These are phyloP conservation scores for Xylaria curta DNA, from an alignment of 495 filamentous ascomycete genomes.

Conservation along the genomic window DNA sequence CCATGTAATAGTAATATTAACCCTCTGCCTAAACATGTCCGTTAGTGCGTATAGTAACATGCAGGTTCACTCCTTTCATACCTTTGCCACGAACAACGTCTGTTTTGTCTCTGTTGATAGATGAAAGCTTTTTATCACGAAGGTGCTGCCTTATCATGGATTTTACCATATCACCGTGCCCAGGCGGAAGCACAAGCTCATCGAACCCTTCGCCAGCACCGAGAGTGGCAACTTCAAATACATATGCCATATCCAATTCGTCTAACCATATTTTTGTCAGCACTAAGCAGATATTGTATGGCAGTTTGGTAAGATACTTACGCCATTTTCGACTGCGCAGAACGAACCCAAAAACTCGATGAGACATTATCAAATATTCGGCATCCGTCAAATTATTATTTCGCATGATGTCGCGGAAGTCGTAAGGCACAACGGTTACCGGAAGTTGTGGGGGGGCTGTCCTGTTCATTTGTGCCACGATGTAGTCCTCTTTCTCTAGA, in stretches of 20 bases:
- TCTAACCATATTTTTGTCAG: neutral
- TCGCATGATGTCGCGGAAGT: neutral
- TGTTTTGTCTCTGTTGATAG: slow-evolving; percentile 35
- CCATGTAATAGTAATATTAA: slow-evolving; percentile 53
- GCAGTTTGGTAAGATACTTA: slow-evolving; percentile 25
- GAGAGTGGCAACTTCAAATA: neutral
- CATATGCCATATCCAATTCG: slow-evolving; percentile 1
- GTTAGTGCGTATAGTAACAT: neutral
- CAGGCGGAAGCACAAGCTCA: slow-evolving; percentile 43
- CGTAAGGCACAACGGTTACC: neutral
- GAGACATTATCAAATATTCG: slow-evolving; percentile 48
- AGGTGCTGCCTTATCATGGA: slow-evolving; percentile 51
- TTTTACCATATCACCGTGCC: slow-evolving; percentile 44
- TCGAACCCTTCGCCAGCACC: slow-evolving; percentile 37
- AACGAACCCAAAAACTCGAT: slow-evolving; percentile 51
- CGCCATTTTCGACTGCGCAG: slow-evolving; percentile 53
- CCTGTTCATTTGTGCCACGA: slow-evolving; percentile 33
- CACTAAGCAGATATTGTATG: neutral
- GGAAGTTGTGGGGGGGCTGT: slow-evolving; percentile 17
- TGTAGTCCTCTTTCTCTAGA: slow-evolving; percentile 40
- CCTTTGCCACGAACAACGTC: slow-evolving; percentile 54
- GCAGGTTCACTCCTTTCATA: slow-evolving; percentile 8
- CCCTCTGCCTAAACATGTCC: slow-evolving; percentile 41
- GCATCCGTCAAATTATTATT: slow-evolving; percentile 34
- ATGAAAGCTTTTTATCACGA: slow-evolving; percentile 37